Evolutionary conservation across 106 monocot species (phyloP), one percentile per base, ranked within the genome.

Genomic region (Platanthera guangdongensis): DNA sequence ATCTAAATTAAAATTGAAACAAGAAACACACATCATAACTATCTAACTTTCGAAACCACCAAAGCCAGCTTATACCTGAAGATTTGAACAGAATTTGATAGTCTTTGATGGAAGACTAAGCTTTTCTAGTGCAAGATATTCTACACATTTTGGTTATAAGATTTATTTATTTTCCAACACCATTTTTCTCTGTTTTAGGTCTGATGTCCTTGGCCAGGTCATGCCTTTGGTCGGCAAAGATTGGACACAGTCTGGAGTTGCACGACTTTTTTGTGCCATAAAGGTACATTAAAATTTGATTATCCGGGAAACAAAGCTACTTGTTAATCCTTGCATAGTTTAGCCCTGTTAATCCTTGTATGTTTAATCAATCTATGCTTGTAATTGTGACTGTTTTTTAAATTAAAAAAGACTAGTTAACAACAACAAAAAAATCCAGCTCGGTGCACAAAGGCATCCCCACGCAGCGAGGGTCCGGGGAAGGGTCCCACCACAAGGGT

Each of bases 161-260:
- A 67, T 53, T 78, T 15, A 16, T 11, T 21, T 7, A 13, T 21
- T 47, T 62, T 18, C 32, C 4, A 48, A 57, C 47, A 72, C 32
- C 70, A 15, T n/a, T 75, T 64, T 45, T 81, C 13, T 77, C 53
- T 81, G 71, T 78, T 77, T 80, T 81, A 97, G 96, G 83, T 97
- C 96, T 84, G 96, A 97, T 85, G 93, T 97, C 50, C 78, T 97
- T 16, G 96, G 96, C 19, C 96, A 97, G 77, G 87, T 97, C 71
- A 97, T 97, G 96, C 96, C 96, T 87, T 86, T 97, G 49, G 96
- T 97, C 68, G 96, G 96, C 71, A 93, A 83, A 89, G 96, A 97
- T 83, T 97, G 96, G 96, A 91, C 84, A 50, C 96, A 97, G 55
- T 97, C 87, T 86, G 96, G 96, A 14, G 96, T 97, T 49, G 96